Conservation (phyloP, 257 asterid genomes). For the Nicotiana tomentosiformis region DNA sequence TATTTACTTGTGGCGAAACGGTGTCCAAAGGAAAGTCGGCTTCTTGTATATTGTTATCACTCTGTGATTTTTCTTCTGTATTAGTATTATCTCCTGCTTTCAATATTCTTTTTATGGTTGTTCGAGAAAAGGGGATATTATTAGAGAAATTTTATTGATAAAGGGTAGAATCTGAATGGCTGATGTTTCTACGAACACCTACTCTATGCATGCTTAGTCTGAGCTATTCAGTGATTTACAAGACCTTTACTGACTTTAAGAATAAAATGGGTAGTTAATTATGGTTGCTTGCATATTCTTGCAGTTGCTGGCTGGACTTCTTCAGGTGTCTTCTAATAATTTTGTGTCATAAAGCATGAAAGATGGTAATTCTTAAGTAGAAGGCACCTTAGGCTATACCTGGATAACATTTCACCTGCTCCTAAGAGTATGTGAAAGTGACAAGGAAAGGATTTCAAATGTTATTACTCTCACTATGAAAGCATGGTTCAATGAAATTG, state of each 20-base stretch:
- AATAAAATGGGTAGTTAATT: no score
- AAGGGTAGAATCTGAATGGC: background rate
- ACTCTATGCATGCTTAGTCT: no score
- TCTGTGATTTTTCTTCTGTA: background rate
- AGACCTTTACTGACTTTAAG: no score
- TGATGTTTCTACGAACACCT: no score
- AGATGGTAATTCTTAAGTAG: background rate
- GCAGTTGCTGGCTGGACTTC: background rate
- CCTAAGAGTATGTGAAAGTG: background rate
- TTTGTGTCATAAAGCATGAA: background rate
- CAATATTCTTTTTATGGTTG: background rate
- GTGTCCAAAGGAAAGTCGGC: background rate
- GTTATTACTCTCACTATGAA: background rate
- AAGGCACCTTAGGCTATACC: background rate
- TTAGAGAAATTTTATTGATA: background rate
- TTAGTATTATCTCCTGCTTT: background rate
- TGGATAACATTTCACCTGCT: background rate
- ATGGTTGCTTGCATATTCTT: no score
- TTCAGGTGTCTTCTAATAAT: background rate
- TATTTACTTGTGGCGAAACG: background rate
- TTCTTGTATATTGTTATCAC: background rate
- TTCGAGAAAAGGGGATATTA: background rate
- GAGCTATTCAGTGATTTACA: no score
- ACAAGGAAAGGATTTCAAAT: background rate
- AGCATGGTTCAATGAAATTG: background rate